phyloP scores from a whole-genome alignment of 108 stramenopile genomes.

The Conticribra guillardii region DNA sequence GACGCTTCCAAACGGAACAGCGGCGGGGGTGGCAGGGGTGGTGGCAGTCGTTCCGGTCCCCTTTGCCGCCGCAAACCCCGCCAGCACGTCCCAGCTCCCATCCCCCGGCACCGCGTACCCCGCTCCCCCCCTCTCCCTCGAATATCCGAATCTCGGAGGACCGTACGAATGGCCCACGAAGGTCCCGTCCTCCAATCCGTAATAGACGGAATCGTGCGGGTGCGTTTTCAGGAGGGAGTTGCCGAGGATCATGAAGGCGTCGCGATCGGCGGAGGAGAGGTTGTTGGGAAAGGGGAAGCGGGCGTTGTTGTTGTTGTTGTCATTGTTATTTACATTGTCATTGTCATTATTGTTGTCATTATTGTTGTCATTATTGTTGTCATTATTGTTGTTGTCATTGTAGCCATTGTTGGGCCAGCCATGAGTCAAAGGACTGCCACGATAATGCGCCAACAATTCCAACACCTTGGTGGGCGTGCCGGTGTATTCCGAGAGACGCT shows the following conservation, averaged over 20 bases:
- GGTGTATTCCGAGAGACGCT: not conserved
- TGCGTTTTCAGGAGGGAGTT: constrained; percentile 14
- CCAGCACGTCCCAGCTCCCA: constrained; percentile 19
- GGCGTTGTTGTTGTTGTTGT: no score
- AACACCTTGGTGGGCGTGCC: not conserved
- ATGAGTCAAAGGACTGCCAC: no score
- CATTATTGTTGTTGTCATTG: no score
- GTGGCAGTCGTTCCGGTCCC: no score
- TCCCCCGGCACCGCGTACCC: not conserved
- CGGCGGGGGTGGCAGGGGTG: no score
- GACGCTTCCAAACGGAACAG: no score
- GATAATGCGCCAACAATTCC: no score
- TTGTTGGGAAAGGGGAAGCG: no score
- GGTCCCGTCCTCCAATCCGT: constrained; percentile 33
- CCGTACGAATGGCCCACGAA: constrained; percentile 18
- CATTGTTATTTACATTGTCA: no score
- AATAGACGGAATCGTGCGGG: constrained; percentile 23
- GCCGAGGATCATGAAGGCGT: constrained; percentile 1
- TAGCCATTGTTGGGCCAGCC: no score
- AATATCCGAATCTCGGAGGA: constrained; percentile 5
- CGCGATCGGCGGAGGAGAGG: not conserved
- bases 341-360: no score
- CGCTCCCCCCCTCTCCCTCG: constrained; percentile 4
- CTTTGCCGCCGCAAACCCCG: constrained; percentile 1
- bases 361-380: no score